Base-by-base conservation (phyloP, 805 yeast species). In the Wickerhamomyces sydowiorum region DNA sequence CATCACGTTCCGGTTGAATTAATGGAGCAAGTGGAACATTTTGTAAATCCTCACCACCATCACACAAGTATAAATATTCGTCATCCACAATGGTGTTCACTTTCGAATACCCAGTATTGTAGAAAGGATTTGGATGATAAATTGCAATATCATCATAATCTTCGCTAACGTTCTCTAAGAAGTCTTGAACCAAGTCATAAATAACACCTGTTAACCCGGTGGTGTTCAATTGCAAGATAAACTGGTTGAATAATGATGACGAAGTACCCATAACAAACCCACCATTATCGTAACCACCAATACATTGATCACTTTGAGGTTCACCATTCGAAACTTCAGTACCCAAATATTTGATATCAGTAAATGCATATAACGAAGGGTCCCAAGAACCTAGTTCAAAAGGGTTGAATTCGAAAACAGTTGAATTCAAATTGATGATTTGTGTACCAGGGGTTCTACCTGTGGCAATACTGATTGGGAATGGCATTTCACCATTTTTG, bases 371-470 rank as follows among this genome's bases (percentile, higher is more conserved):
- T 41, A 86, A 62, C 1, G 82, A 67, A 13, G 87, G 84, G 57
- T 89, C 96, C 95, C 95, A 88, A 5, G 95, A 80, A 13, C 96
- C 96, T 55, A 88, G 63, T 57, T 82, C 86, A 52, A 67, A 81
- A 13, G 95, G 90, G 38, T 72, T 73, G 50, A 77, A 61, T 49
- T 80, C 78, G 48, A 80, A 76, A 40, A 71, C 73, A 1, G 96
- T 86, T 8, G 95, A 80, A 66, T 86, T 88, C 25, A 63, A 57
- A 45, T 74, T 70, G 38, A 84, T 65, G 38, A 83, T 70, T 5
- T 47, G 38, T 4, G 83, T 70, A 22, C 77, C 78, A 10, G 86
- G 86, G n/a, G 73, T 66, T 62, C 87, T 69, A 38, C 86, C 86
- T 54, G 78, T 78, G 13, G 80, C 75, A 47, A 75, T 81, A 52